Conservation (phyloP, 1,284 basidiomycete genomes). For the Ustilago bromivora region DNA sequence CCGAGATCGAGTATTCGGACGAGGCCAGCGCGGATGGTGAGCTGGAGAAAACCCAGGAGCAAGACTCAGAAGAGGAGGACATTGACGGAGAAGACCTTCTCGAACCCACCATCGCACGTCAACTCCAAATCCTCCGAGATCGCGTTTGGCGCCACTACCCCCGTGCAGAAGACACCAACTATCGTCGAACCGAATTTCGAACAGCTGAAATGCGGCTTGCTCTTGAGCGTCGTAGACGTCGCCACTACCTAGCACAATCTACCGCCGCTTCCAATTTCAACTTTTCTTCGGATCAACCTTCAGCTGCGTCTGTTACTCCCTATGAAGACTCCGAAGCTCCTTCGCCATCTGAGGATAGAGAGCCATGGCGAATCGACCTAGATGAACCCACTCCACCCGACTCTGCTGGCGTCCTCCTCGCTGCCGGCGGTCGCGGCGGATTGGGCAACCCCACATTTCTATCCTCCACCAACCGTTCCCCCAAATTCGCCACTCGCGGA, state of each 20-base stretch:
- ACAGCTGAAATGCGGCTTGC: constrained; percentile 61
- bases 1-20: constrained; percentile 29
- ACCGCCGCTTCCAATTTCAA: constrained; percentile 19
- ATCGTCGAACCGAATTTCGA: constrained; percentile 58
- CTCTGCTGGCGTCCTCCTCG: constrained; percentile 59
- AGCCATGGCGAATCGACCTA: constrained; percentile 59
- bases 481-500: constrained; percentile 74
- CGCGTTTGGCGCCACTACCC: constrained; percentile 68
- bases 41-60: constrained; percentile 8
- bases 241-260: constrained; percentile 20
- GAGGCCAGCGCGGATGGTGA: background rate
- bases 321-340: constrained; percentile 29
- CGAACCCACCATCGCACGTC: constrained; percentile 39
- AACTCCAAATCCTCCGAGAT: constrained; percentile 53
- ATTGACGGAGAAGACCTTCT: constrained; percentile 47
- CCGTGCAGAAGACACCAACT: constrained; percentile 63
- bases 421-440: constrained; percentile 83
- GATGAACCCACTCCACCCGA: constrained; percentile 56
- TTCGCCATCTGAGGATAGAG: background rate
- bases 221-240: constrained; percentile 51
- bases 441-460: constrained; percentile 90
- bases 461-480: constrained; percentile 71
- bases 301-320: constrained; percentile 46
- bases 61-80: constrained; percentile 20
- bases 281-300: constrained; percentile 24